Conservation (phyloP, 2,329 filamentous ascomycete genomes). For the Ramularia collo-cygni region DNA sequence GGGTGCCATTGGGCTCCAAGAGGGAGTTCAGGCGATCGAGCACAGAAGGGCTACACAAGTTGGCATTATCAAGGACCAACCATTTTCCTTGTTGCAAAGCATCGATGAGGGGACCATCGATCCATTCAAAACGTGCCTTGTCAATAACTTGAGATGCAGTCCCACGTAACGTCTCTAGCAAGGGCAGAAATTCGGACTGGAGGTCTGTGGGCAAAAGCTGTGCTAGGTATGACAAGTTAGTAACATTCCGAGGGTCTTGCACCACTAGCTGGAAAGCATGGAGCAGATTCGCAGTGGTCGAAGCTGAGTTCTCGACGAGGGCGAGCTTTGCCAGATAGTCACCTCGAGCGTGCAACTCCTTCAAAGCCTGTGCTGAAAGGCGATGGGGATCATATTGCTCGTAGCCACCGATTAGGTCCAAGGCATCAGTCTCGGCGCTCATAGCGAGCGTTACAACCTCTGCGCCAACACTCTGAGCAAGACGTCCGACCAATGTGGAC, state of each 20-base stretch:
- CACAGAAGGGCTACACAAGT: slow-evolving; percentile 90
- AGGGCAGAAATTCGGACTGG: slow-evolving; percentile 3
- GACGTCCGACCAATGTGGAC: slow-evolving; percentile 67
- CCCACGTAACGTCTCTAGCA: slow-evolving; percentile 9
- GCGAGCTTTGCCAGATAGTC: slow-evolving; percentile 11
- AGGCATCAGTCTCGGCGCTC: slow-evolving; percentile 92
- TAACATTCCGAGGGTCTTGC: background rate
- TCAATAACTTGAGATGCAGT: slow-evolving; percentile 42
- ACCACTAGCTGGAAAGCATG: slow-evolving; percentile 5
- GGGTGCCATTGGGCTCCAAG: slow-evolving; percentile 77
- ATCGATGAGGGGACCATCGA: slow-evolving; percentile 85
- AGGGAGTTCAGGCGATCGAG: slow-evolving; percentile 91
- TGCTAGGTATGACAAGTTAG: slow-evolving; percentile 3
- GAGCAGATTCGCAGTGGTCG: slow-evolving; percentile 6
- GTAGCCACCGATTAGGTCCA: slow-evolving; percentile 94
- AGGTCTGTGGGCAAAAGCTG: slow-evolving; percentile 7
- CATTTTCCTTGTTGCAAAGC: slow-evolving; percentile 81
- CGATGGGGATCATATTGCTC: slow-evolving; percentile 84
- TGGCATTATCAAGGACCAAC: slow-evolving; percentile 95
- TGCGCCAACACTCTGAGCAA: slow-evolving; percentile 73
- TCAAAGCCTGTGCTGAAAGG: slow-evolving; percentile 14
- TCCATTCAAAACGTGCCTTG: slow-evolving; percentile 87
- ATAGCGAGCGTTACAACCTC: slow-evolving; percentile 75
- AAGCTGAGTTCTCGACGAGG: slow-evolving; percentile 7
- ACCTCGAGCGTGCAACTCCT: slow-evolving; percentile 11